These are phyloP conservation scores for Trichoderma erinaceum DNA, from an alignment of 495 filamentous ascomycete species.

Conservation along the genomic window DNA sequence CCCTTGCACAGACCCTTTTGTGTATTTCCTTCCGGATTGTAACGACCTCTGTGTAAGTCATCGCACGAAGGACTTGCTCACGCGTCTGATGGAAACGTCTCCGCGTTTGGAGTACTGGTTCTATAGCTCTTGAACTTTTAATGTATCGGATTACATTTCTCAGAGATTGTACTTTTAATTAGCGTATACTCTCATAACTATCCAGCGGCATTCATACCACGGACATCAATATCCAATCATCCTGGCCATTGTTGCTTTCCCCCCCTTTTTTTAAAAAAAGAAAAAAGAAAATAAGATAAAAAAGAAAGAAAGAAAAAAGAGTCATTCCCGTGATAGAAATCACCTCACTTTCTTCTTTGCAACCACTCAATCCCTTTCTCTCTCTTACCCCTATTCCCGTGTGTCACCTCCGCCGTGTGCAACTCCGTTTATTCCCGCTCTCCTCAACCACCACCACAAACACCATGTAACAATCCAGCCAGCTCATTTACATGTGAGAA, in stretches of 20 bases:
- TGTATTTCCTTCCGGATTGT: neutral
- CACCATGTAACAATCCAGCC: neutral
- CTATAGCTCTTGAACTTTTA: too few species aligned
- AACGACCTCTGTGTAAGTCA: neutral
- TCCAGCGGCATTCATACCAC: too few species aligned
- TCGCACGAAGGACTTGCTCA: neutral
- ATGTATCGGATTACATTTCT: too few species aligned
- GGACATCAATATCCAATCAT: too few species aligned
- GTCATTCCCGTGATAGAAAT: too few species aligned
- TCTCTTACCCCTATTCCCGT: neutral
- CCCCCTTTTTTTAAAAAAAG: too few species aligned
- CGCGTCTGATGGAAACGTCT: neutral
- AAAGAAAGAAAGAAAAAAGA: too few species aligned
- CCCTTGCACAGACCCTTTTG: neutral
- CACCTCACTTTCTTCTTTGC: neutral
- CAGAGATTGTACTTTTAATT: too few species aligned
- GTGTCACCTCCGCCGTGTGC: constrained; percentile 6
- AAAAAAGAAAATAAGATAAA: too few species aligned
- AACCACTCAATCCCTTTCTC: neutral
- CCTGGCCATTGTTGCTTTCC: too few species aligned
- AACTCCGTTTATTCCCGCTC: neutral
- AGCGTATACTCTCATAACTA: too few species aligned
- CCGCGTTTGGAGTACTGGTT: too few species aligned
- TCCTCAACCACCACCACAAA: neutral
- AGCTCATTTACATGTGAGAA: neutral